Base-by-base conservation (phyloP, 495 filamentous ascomycete genomes). In the Glarea lozoyensis region DNA sequence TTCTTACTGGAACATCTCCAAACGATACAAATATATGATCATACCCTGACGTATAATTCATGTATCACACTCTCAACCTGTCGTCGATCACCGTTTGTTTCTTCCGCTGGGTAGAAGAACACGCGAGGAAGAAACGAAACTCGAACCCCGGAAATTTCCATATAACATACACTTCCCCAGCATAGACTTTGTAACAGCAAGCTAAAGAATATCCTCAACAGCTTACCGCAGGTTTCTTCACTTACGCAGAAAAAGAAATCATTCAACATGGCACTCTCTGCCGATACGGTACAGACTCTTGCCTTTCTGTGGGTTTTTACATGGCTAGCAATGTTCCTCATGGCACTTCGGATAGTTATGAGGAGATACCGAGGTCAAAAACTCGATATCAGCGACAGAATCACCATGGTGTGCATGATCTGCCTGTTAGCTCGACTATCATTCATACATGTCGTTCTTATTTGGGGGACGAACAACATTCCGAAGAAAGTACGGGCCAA, bases 381-480 rank as follows among this genome's bases (percentile, higher is more conserved):
- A 10, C 59, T 55, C 17, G 40, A 56, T 22, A 19, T 45, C 12
- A 55, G 58, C 22, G 60, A 63, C 50, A 56, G 60, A 37, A 42
- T 61, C 17, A 56, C 60, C 17, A 48, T 60, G 34, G 48, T 47
- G 0, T 48, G 46, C 13, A 54, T 59, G 37, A 29, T 52, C 36
- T 61, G 53, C 45, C 45, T 52, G 10, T 11, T 60, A 0, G 41
- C 52, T 3, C 49, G 61, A 23, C 42, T 54, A 18, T 42, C 56
- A n/a, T 46, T 64, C n/a, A 55, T 58, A 35, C 49, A 56, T 48
- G 56, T 64, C 10, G 50, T 61, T 25, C 25, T 61, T 3, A 31
- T 58, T n/a, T 62, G 61, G 60, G 60, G 60, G 16, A 62, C 42
- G 27, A 64, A 61, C 47, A 64, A 64, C 32, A 44, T 64, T 36